These are phyloP conservation scores for Verticillium tricorpus DNA, from an alignment of 2,329 filamentous ascomycete species.

Conservation along the genomic window DNA sequence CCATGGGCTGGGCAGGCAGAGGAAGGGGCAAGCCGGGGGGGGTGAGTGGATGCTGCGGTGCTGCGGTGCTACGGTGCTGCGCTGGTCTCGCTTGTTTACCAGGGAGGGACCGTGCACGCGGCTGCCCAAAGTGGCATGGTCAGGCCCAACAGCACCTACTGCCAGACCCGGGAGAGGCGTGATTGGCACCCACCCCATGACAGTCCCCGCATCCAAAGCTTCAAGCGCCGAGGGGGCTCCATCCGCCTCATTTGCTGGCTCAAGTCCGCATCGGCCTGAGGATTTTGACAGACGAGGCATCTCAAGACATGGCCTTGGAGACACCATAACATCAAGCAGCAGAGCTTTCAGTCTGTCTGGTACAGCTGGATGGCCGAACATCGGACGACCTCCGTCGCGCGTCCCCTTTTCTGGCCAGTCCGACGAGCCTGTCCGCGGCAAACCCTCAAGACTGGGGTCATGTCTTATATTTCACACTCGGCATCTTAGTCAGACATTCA, in stretches of 20 bases:
- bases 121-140: neutral
- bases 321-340: neutral
- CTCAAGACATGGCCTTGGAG: neutral
- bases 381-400: too few species aligned
- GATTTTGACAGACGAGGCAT: neutral
- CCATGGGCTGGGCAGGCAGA: constrained; percentile 17
- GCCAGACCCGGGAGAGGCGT: neutral
- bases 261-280: neutral
- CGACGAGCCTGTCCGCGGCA: too few species aligned
- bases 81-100: constrained; percentile 29
- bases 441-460: too few species aligned
- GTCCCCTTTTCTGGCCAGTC: too few species aligned
- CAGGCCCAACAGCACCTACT: neutral
- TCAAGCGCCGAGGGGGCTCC: neutral
- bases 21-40: constrained; percentile 16
- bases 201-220: neutral
- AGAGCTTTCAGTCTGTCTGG: too few species aligned
- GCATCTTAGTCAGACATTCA: neutral
- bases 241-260: neutral
- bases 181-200: neutral
- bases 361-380: too few species aligned
- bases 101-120: constrained; percentile 19
- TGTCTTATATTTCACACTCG: too few species aligned
- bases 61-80: constrained; percentile 2
- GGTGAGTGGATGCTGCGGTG: neutral